phyloP scores from a whole-genome alignment of 1,139 yeast genomes.

The Candida tetrigidarum region DNA sequence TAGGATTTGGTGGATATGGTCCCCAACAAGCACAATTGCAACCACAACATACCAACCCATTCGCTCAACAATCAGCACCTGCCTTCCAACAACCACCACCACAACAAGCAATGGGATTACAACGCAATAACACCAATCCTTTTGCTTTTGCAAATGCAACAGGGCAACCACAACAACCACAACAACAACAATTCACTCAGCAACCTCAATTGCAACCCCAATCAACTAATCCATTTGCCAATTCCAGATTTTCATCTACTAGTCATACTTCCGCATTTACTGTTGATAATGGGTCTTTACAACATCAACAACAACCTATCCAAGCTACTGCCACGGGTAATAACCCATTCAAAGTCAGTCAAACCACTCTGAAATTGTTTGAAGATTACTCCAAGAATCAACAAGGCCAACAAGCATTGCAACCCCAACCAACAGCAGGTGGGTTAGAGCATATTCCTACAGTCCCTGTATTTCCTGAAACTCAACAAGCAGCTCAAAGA shows the following conservation, averaged over 20 bases:
- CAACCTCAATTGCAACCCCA: slow-evolving; percentile 18
- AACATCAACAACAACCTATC: slow-evolving; percentile 22
- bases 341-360: slow-evolving; percentile 51
- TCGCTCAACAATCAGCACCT: slow-evolving; percentile 21
- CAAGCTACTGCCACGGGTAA: slow-evolving; percentile 42
- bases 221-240: slow-evolving; percentile 55
- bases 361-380: slow-evolving; percentile 40
- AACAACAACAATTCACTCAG: slow-evolving; percentile 6
- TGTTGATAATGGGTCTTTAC: slow-evolving; percentile 21
- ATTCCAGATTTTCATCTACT: slow-evolving; percentile 38
- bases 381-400: slow-evolving; percentile 24
- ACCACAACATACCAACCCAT: slow-evolving; percentile 32
- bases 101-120: slow-evolving; percentile 22
- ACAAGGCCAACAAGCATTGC: slow-evolving; percentile 24
- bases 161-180: slow-evolving; percentile 12
- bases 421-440: slow-evolving; percentile 65
- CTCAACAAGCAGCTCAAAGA: slow-evolving; percentile 47
- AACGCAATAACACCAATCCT: slow-evolving; percentile 46
- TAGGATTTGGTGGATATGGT: slow-evolving; percentile 61
- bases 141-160: slow-evolving; percentile 42
- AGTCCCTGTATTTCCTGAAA: slow-evolving; percentile 66
- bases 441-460: slow-evolving; percentile 68
- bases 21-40: slow-evolving; percentile 26
- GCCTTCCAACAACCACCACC: slow-evolving; percentile 22
- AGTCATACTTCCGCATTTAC: slow-evolving; percentile 43